A percentile compares a stretch with the other conserved stretches of the same genome.
phyloP scores from a whole-genome alignment of 768 basidiomycete genomes.

The Ramaria sp. region DNA sequence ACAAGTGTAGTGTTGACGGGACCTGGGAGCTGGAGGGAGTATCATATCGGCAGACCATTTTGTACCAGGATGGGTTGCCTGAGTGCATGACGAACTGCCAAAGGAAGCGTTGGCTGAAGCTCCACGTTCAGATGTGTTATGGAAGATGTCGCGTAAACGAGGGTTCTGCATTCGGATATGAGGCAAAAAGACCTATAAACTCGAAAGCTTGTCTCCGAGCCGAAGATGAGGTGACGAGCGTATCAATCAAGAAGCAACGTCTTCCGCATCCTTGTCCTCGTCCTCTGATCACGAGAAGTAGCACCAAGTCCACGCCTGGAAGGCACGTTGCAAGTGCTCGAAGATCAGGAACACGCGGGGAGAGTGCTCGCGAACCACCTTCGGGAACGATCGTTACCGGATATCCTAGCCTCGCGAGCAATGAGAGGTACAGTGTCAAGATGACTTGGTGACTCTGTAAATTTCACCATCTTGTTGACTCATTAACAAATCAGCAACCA shows the following conservation, averaged over 20 bases:
- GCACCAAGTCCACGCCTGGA: not conserved
- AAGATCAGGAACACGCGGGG: not conserved
- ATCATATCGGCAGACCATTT: not conserved
- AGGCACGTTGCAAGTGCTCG: not conserved
- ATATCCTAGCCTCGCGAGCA: not conserved
- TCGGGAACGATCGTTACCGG: not conserved
- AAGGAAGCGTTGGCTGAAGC: not conserved
- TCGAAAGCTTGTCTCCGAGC: not conserved
- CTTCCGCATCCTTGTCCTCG: not conserved
- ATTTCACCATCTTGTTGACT: too few species aligned
- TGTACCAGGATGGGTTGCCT: not conserved
- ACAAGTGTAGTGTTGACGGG: not conserved
- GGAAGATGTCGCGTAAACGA: conserved; percentile 1
- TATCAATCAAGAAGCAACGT: not conserved
- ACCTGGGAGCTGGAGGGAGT: not conserved
- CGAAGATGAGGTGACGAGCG: not conserved
- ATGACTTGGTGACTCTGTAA: too few species aligned
- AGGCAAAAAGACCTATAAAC: not conserved
- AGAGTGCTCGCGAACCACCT: not conserved
- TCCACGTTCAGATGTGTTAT: not conserved
- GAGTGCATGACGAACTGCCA: not conserved
- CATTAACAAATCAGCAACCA: too few species aligned
- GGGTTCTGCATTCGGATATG: not conserved
- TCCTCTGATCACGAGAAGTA: not conserved
- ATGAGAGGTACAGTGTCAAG: too few species aligned